phyloP scores from a whole-genome alignment of 2,329 filamentous ascomycete genomes.

The Aspergillus spinulosporus region DNA sequence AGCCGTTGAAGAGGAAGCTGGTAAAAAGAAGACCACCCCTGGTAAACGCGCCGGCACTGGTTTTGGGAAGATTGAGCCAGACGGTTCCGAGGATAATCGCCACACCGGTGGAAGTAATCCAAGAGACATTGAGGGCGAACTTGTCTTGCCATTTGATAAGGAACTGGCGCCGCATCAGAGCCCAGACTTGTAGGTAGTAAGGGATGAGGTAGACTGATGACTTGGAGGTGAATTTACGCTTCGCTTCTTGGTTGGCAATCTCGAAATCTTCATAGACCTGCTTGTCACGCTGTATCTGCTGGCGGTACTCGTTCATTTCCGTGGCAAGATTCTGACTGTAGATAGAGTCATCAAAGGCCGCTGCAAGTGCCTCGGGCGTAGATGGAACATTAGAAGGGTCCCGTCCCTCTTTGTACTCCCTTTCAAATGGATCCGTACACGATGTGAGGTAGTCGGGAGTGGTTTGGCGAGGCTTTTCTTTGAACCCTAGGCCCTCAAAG shows the following conservation, averaged over 20 bases:
- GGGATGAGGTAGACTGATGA: conserved; percentile 80
- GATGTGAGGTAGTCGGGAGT: conserved; percentile 80
- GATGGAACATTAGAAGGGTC: conserved; percentile 9
- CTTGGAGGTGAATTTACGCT: conserved; percentile 69
- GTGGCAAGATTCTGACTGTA: conserved; percentile 57
- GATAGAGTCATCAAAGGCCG: conserved; percentile 68
- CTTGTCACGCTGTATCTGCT: conserved; percentile 63
- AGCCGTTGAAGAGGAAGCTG: conserved; percentile 79
- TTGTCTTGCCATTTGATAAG: conserved; percentile 83
- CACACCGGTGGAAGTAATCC: conserved; percentile 69
- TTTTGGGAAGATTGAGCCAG: conserved; percentile 68
- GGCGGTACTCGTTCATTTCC: conserved; percentile 70
- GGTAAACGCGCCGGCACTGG: conserved; percentile 70
- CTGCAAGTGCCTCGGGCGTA: conserved; percentile 61
- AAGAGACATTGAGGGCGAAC: conserved; percentile 72
- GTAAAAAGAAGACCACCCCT: conserved; percentile 81
- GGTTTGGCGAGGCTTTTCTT: conserved; percentile 72
- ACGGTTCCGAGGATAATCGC: conserved; percentile 78
- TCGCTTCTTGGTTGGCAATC: conserved; percentile 72
- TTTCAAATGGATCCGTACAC: conserved; percentile 55
- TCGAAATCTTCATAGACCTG: conserved; percentile 74
- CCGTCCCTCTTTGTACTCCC: conserved; percentile 11
- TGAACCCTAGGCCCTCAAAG: conserved; percentile 75
- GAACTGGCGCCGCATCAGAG: conserved; percentile 80
- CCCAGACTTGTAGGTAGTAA: conserved; percentile 80